Base-by-base conservation (phyloP, 768 basidiomycete species). In the Tricholoma sp. region DNA sequence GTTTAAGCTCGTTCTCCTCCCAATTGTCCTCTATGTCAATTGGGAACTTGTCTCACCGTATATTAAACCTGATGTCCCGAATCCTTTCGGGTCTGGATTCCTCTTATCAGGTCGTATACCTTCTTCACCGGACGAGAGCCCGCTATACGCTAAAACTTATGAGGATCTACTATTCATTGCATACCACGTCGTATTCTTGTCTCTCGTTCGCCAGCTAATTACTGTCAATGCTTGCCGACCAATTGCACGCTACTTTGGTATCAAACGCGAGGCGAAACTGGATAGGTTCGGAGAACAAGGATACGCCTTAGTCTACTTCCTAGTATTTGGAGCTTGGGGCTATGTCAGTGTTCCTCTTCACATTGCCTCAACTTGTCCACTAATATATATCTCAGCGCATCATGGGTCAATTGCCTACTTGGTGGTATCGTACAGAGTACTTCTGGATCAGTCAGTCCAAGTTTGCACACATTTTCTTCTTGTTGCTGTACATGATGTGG, bases 221-320 rank as follows among this genome's bases (percentile, higher is more conserved):
- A 82, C 86, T 15, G 61, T 89, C 64, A 81, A 80, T 54, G 34
- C 92, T 10, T 83, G 85, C 44, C 74, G 75, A 20, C 90, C 89
- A 1, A 60, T 94, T 36, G 94, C 88, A 0, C 79, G 75, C 33
- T 76, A 78, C 57, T 84, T 88, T 54, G 89, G 94, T 2, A 80
- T 99, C 50, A 80, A 74, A 64, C 83, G 78, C 59, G 69, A 72
- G 56, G 66, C 67, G 20, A 97, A 95, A 69, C 69, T 94, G 12
- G 83, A 86, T 54, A 77, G 96, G 34, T 98, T 98, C 65, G 90
- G 85, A 17, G 96, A 99, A 73, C 96, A 96, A 66, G 85, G 83
- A 0, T 97, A 99, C 69, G 91, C 94, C 0, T 51, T 91, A 45
- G 60, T 91, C 12, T 99, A 98, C 70, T 95, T 92, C 62, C 62